phyloP scores from a whole-genome alignment of 2,329 filamentous ascomycete genomes.

The Colletotrichum neosansevieriae region DNA sequence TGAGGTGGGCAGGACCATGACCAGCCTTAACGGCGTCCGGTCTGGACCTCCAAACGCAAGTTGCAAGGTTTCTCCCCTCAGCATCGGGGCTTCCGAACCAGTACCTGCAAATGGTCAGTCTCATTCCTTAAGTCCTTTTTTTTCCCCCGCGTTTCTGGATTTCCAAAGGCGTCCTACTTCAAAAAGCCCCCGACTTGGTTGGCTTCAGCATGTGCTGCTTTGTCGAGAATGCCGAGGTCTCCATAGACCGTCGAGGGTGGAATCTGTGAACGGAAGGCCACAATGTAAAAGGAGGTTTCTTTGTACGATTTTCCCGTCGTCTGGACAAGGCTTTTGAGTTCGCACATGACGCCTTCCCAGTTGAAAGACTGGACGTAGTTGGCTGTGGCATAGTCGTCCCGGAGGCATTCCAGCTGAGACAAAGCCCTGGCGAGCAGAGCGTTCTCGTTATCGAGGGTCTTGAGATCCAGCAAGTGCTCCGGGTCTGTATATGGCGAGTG shows the following conservation, averaged over 20 bases:
- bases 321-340: slow-evolving; percentile 65
- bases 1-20: slow-evolving; percentile 68
- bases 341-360: slow-evolving; percentile 73
- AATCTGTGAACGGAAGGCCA: slow-evolving; percentile 84
- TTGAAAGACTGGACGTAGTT: slow-evolving; percentile 83
- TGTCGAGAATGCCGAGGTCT: slow-evolving; percentile 79
- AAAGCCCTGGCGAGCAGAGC: slow-evolving; percentile 80
- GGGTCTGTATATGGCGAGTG: slow-evolving; percentile 81
- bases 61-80: slow-evolving; percentile 83
- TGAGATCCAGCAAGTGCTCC: slow-evolving; percentile 79
- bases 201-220: slow-evolving; percentile 83
- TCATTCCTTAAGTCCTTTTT: not conserved
- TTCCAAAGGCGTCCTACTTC: slow-evolving; percentile 60
- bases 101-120: slow-evolving; percentile 65
- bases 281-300: slow-evolving; percentile 80
- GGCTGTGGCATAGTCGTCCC: slow-evolving; percentile 80
- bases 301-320: slow-evolving; percentile 68
- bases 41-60: slow-evolving; percentile 75
- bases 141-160: not conserved
- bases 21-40: slow-evolving; percentile 71
- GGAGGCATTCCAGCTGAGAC: slow-evolving; percentile 70
- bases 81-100: slow-evolving; percentile 85
- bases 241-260: slow-evolving; percentile 71
- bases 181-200: slow-evolving; percentile 83
- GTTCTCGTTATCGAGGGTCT: slow-evolving; percentile 73